Percentiles rank a stretch among this genome's conserved stretches.
phyloP scores from a whole-genome alignment of 2,329 filamentous ascomycete genomes.

The Aspergillus transmontanensis region DNA sequence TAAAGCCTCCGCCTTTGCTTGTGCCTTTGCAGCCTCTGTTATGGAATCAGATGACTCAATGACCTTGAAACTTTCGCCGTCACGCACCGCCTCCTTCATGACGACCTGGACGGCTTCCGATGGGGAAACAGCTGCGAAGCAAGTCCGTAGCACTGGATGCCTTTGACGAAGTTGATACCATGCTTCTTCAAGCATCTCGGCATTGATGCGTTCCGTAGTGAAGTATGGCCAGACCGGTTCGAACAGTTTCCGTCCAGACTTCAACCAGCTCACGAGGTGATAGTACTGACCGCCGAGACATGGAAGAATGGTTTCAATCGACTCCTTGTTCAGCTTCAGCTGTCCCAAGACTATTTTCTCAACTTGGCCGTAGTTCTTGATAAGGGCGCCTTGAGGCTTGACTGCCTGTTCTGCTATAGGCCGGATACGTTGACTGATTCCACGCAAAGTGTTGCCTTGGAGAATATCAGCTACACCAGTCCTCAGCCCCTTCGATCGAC shows the following conservation, averaged over 20 bases:
- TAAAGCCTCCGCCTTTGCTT: conserved; percentile 25
- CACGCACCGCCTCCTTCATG: conserved; percentile 24
- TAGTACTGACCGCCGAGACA: conserved; percentile 37
- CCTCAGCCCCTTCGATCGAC: conserved; percentile 29
- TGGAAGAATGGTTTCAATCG: conserved; percentile 32
- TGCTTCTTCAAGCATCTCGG: conserved; percentile 26
- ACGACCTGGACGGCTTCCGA: conserved; percentile 34
- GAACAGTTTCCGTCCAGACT: conserved; percentile 32
- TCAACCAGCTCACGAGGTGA: conserved; percentile 37
- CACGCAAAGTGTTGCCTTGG: conserved; percentile 32
- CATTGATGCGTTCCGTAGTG: conserved; percentile 27
- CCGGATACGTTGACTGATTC: conserved; percentile 29
- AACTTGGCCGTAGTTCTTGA: conserved; percentile 15
- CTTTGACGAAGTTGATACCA: conserved; percentile 34
- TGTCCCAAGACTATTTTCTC: conserved; percentile 18
- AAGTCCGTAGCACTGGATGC: conserved; percentile 37
- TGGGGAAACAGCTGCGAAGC: conserved; percentile 31
- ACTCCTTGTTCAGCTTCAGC: conserved; percentile 18
- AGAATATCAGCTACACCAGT: conserved; percentile 35
- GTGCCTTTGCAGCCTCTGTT: conserved; percentile 19
- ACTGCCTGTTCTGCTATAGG: conserved; percentile 5
- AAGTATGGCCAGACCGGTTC: conserved; percentile 36
- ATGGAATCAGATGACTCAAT: conserved; percentile 17
- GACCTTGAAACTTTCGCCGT: conserved; percentile 26
- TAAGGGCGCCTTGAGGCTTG: conserved; percentile 11